Evolutionary conservation across 2,329 filamentous ascomycete genomes (phyloP), one percentile per base, ranked within the genome.

Genomic region (Cercospora beticola): DNA sequence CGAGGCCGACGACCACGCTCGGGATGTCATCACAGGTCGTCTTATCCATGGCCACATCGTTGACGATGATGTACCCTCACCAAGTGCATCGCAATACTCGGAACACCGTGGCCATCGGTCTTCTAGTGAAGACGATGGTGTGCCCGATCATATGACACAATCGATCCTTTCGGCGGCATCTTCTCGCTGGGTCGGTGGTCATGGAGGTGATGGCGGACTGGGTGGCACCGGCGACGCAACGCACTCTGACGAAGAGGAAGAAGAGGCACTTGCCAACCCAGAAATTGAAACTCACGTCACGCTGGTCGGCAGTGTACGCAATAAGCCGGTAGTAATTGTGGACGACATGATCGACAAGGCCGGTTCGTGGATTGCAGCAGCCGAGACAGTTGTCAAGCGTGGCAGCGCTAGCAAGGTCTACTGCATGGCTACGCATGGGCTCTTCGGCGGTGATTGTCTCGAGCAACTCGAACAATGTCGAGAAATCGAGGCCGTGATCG

Each of bases 291-390:
- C 94, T 77, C 97, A 94, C 84, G 96, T 99, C 75, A 99, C 95
- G 0, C 85, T 99, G n/a, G 95, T 99, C 14, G 95, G 95, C 69
- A 92, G 98, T 76, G 95, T 99, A 69, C 91, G 89, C 77, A 89
- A 92, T 78, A 89, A 92, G 68, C 90, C 92, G 0, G 95, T 98
- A 64, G 91, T 99, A 78, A 93, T 99, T 70, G 92, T 99, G 61
- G 95, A 99, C 79, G 95, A 99, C 79, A 98, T 99, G 92, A 97
- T 99, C 77, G 95, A 99, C 82, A 97, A 97, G 83, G 90, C 93
- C 9, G 92, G 91, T 14, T 97, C 93, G 6, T 99, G 95, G 95
- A 96, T 99, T 74, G 94, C 94, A 5, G 95, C 95, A 6, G 95
- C 95, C 12, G 95, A 99, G 83, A 97, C 94, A 0, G 94, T 97